Conservation (phyloP, 1,139 yeast species). For the Sugiyamaella japonica region DNA sequence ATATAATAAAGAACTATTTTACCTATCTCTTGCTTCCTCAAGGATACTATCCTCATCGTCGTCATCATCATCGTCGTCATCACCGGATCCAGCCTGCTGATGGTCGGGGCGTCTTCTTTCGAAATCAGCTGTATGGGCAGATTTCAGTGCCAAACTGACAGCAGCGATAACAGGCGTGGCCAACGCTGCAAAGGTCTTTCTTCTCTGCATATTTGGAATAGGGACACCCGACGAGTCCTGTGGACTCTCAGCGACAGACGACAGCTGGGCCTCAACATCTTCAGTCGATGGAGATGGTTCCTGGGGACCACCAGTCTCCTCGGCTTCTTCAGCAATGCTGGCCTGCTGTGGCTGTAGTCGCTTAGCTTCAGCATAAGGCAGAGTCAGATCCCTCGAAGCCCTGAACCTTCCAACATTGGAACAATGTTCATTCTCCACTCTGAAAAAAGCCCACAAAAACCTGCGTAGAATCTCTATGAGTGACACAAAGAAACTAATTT, state of each 20-base stretch:
- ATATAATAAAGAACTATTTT: not conserved
- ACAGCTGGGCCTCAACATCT: constrained; percentile 16
- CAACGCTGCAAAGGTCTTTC: constrained; percentile 27
- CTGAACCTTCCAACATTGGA: constrained; percentile 81
- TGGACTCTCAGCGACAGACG: not conserved
- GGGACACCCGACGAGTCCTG: not conserved
- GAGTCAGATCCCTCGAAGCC: constrained; percentile 81
- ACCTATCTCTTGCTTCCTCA: constrained; percentile 14
- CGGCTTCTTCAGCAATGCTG: not conserved
- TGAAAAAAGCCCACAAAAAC: constrained; percentile 82
- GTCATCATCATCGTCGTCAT: constrained; percentile 36
- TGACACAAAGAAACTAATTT: constrained; percentile 82
- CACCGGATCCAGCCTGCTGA: constrained; percentile 42
- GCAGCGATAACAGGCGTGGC: constrained; percentile 47
- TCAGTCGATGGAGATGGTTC: constrained; percentile 22
- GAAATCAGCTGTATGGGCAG: constrained; percentile 88
- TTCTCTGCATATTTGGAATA: constrained; percentile 3
- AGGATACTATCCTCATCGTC: constrained; percentile 22
- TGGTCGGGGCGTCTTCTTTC: constrained; percentile 57
- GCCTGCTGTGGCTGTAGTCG: not conserved
- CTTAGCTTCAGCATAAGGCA: constrained; percentile 58
- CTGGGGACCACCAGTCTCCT: not conserved
- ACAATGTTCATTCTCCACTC: constrained; percentile 95
- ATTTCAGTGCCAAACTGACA: constrained; percentile 62
- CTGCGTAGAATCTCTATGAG: constrained; percentile 78